Conservation (phyloP, 2,329 filamentous ascomycete genomes). For the Colletotrichum ledebouriae region DNA sequence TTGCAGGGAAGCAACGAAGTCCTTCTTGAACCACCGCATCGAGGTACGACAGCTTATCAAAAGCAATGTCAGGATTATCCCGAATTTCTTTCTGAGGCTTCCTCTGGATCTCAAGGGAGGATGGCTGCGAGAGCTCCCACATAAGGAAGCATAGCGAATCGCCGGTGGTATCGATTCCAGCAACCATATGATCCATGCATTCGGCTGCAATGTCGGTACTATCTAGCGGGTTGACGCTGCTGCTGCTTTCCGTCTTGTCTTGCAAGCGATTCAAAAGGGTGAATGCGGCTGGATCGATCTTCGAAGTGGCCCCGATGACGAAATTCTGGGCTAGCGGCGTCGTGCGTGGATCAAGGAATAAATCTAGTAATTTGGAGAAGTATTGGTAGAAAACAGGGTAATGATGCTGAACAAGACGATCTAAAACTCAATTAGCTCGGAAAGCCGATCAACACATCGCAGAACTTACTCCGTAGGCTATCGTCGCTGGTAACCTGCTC, state of each 20-base stretch:
- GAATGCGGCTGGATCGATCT: conserved; percentile 62
- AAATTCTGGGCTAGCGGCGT: conserved; percentile 71
- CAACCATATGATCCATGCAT: conserved; percentile 78
- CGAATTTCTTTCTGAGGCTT: conserved; percentile 66
- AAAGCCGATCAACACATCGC: neutral
- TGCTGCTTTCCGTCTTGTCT: conserved; percentile 56
- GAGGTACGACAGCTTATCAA: conserved; percentile 69
- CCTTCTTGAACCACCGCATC: conserved; percentile 75
- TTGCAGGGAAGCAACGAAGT: conserved; percentile 72
- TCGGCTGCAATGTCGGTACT: conserved; percentile 74
- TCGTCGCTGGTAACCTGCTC: conserved; percentile 76
- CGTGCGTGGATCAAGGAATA: conserved; percentile 67
- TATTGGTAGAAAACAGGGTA: conserved; percentile 64
- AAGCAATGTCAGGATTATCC: conserved; percentile 52
- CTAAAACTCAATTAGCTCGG: conserved; percentile 50
- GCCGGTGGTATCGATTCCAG: conserved; percentile 79
- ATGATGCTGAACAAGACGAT: conserved; percentile 71
- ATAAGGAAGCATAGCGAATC: conserved; percentile 78
- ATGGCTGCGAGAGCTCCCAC: conserved; percentile 76
- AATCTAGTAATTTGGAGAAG: conserved; percentile 59
- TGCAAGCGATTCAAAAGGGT: conserved; percentile 71
- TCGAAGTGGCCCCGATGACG: conserved; percentile 65
- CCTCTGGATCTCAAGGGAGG: conserved; percentile 63
- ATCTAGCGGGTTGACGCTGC: conserved; percentile 64
- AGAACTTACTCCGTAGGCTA: conserved; percentile 71